Base-by-base conservation (phyloP, 2,329 filamentous ascomycete species). In the Dactylellina sp. region DNA sequence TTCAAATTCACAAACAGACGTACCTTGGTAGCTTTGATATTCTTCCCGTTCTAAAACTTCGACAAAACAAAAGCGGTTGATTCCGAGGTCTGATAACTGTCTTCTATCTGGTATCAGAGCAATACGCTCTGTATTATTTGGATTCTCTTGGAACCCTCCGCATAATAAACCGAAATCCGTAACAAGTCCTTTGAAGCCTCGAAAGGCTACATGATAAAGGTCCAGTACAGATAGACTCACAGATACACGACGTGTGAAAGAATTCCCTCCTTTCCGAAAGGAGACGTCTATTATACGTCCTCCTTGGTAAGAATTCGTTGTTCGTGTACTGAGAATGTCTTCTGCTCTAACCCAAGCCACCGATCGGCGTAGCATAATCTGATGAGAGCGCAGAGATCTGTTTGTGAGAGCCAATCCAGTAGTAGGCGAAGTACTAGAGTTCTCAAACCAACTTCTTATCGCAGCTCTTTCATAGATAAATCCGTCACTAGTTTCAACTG, bases 361-460 rank as follows among this genome's bases (percentile, higher is more conserved):
- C n/a, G 78, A 78, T n/a, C 74, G 53, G 18, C 76, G 62, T 5
- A 78, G 76, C 7, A 78, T 56, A 3, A 42, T 47, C 12, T 75
- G 52, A 39, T 81, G 35, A 9, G 22, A 77, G 1, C 75, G 71
- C 2, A 59, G 55, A 9, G 81, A 47, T 14, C 75, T 64, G 2
- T 75, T 78, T 46, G 77, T 75, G 1, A 39, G 35, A 7, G 5
- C 42, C 11, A 80, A 72, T 4, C 80, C 79, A 1, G 80, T 81
- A 46, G 79, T 76, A 2, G 81, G 81, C 0, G 80, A 81, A 2
- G 76, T 77, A 7, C 76, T 75, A 18, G 78, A 77, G 12, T 78
- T 78, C 7, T 76, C 53, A 46, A 81, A 81, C 81, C 81, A 82
- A 52, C 78, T 76, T 59, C 78, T 62, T 12, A 82, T 81, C 28